phyloP scores from a whole-genome alignment of 192 early-diverging fungal species.

The Coemansia sp. region DNA sequence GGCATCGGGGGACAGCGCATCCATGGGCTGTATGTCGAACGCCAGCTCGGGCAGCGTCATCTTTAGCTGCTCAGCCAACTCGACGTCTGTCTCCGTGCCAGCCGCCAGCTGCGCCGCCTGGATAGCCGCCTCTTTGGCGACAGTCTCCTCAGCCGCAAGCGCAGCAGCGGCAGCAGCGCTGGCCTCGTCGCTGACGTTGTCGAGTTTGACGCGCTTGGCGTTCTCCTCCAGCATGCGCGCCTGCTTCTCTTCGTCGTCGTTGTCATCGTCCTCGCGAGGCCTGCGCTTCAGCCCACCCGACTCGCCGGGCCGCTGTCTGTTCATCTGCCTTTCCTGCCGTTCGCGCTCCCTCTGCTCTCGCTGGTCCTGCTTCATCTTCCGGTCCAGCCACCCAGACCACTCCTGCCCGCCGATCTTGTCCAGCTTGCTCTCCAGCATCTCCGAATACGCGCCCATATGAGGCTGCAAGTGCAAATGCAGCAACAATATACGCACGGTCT shows the following conservation, averaged over 20 bases:
- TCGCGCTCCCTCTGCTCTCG: slow-evolving; percentile 24
- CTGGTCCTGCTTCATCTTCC: slow-evolving; percentile 17
- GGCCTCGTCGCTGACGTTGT: slow-evolving; percentile 11
- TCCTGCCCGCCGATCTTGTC: slow-evolving; percentile 42
- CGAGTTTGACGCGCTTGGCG: slow-evolving; percentile 47
- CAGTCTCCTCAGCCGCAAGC: not conserved
- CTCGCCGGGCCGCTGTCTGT: not conserved
- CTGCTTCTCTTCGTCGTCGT: slow-evolving; percentile 49
- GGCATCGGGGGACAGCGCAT: slow-evolving; percentile 4
- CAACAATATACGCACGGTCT: slow-evolving; percentile 41
- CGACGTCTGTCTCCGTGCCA: not conserved
- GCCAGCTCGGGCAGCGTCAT: not conserved
- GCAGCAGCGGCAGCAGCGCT: not conserved
- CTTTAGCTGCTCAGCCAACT: slow-evolving; percentile 6
- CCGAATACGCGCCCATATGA: slow-evolving; percentile 30
- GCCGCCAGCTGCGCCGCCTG: not conserved
- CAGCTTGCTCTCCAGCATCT: slow-evolving; percentile 35
- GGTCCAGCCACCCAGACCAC: slow-evolving; percentile 43
- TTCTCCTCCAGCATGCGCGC: slow-evolving; percentile 45
- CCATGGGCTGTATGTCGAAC: slow-evolving; percentile 22
- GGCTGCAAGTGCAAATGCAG: slow-evolving; percentile 38
- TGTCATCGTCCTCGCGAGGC: slow-evolving; percentile 13
- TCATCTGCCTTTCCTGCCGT: not conserved
- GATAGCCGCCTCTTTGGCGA: not conserved
- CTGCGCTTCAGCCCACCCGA: slow-evolving; percentile 15